Evolutionary conservation across 169 alveolate species (phyloP).

Genomic region (Eimeria sp.): DNA sequence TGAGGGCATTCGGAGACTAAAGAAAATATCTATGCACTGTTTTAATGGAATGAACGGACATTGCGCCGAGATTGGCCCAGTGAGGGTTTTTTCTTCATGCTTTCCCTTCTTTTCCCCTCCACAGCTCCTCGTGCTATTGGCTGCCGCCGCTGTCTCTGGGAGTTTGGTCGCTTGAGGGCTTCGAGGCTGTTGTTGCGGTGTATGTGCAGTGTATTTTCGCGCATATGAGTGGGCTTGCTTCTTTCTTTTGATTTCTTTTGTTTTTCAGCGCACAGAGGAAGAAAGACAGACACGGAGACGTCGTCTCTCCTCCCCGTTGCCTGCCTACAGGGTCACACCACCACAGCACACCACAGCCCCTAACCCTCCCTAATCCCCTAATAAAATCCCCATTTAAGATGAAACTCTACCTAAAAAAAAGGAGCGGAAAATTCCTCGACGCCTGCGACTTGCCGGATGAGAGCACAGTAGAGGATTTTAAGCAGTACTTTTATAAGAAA

Average conservation of each 20-base stretch:
- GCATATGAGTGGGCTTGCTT: background rate
- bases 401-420: constrained; percentile 81
- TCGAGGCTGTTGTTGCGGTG: constrained; percentile 13
- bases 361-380: background rate
- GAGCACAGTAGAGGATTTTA: constrained; percentile 84
- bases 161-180: background rate
- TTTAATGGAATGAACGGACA: background rate
- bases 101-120: background rate
- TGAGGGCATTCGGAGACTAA: background rate
- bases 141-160: background rate
- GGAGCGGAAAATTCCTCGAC: constrained; percentile 83
- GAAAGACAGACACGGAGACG: background rate
- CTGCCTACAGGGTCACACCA: background rate
- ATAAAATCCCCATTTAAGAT: background rate
- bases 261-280: background rate
- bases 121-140: background rate
- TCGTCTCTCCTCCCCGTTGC: background rate
- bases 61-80: background rate
- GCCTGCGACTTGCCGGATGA: constrained; percentile 76
- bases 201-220: background rate
- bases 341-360: background rate
- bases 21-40: too few species aligned
- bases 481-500: constrained; percentile 85
- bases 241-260: background rate
- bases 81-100: background rate